These are phyloP conservation scores for Lyophyllum atratum DNA, from an alignment of 768 basidiomycete genomes.

Conservation along the genomic window DNA sequence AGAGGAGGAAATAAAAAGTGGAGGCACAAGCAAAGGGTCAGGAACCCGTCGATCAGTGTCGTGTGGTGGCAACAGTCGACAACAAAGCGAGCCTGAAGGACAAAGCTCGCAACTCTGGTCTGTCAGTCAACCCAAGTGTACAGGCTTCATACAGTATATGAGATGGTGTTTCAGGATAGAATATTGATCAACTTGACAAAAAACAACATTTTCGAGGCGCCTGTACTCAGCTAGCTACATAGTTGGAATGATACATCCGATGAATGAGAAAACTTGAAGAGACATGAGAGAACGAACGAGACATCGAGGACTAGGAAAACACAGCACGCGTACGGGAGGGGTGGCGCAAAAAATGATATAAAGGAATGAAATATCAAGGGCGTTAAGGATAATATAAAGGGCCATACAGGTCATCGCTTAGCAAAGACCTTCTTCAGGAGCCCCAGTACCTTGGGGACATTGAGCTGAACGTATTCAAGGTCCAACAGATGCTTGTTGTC, in stretches of 20 bases:
- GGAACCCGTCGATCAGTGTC: too few relatives aligned
- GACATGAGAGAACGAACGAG: conserved; percentile 16
- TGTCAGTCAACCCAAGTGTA: neutral
- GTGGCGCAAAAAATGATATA: conserved; percentile 17
- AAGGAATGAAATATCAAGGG: conserved; percentile 23
- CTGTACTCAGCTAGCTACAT: conserved; percentile 25
- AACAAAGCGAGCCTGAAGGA: neutral
- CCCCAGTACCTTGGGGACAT: conserved; percentile 92
- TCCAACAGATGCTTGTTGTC: conserved; percentile 97
- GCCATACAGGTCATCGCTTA: conserved; percentile 59
- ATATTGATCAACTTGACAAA: conserved; percentile 3
- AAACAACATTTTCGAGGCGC: conserved; percentile 24
- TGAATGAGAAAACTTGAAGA: conserved; percentile 16
- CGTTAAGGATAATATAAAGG: conserved; percentile 29
- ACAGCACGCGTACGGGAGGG: conserved; percentile 9
- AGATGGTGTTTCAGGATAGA: neutral
- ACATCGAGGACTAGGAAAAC: conserved; percentile 9
- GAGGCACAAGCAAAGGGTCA: neutral
- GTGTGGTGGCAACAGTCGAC: neutral
- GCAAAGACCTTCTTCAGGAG: conserved; percentile 94
- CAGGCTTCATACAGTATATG: neutral
- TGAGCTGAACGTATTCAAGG: conserved; percentile 96
- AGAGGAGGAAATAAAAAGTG: neutral
- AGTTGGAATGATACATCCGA: conserved; percentile 38
- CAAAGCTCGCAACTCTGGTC: too few relatives aligned